phyloP scores from a whole-genome alignment of 1,284 basidiomycete species.

The Ustilago crameri region DNA sequence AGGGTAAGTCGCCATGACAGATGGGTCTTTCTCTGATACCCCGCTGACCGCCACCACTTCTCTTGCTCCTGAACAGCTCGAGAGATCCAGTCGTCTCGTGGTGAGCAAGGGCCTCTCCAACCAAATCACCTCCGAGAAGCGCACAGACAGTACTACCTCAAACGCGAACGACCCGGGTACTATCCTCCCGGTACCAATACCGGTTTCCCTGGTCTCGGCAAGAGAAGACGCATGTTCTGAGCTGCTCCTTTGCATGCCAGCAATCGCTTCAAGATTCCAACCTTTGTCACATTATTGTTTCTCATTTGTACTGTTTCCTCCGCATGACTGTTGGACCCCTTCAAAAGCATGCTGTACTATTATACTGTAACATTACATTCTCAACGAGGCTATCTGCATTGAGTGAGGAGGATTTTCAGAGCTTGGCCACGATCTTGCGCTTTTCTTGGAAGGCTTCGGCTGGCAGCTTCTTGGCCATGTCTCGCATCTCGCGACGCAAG shows the following conservation, averaged over 20 bases:
- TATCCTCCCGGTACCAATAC: conserved; percentile 56
- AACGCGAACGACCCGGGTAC: conserved; percentile 72
- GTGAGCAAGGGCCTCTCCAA: conserved; percentile 79
- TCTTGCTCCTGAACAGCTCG: conserved; percentile 73
- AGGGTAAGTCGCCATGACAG: conserved; percentile 72
- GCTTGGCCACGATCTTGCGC: conserved; percentile 28
- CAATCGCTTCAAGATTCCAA: no score
- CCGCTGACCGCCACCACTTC: neutral
- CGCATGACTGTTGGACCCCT: no score
- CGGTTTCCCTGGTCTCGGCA: conserved; percentile 56
- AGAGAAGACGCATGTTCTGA: conserved; percentile 59
- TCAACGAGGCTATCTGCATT: neutral
- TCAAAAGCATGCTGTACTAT: conserved; percentile 7
- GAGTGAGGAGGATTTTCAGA: conserved; percentile 5
- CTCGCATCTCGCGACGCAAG: conserved; percentile 51
- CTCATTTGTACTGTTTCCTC: no score
- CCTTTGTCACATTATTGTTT: neutral
- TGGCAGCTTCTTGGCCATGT: conserved; percentile 49
- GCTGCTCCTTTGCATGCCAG: neutral
- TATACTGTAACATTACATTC: neutral
- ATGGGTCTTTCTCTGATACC: no score
- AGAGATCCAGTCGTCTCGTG: conserved; percentile 77
- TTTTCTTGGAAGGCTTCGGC: conserved; percentile 32
- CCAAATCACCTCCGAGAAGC: conserved; percentile 89
- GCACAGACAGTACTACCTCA: conserved; percentile 81